phyloP scores from a whole-genome alignment of 2,329 filamentous ascomycete species.

The Aspergillus sergii region DNA sequence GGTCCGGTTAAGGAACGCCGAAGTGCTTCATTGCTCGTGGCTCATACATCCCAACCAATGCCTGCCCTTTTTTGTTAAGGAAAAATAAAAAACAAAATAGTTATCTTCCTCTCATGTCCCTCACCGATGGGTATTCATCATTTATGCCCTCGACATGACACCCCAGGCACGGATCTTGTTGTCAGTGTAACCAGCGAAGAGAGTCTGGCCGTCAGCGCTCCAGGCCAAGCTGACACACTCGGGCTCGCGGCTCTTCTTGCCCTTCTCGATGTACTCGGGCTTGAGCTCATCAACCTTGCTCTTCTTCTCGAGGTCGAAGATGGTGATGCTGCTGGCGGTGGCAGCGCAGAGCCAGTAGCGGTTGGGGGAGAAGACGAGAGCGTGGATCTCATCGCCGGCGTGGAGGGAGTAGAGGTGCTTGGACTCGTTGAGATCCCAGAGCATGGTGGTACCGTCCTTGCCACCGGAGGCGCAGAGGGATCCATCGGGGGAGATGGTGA shows the following conservation, averaged over 20 bases:
- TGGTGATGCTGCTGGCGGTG: conserved; percentile 97
- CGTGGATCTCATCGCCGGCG: conserved; percentile 99
- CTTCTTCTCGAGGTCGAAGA: conserved; percentile 99
- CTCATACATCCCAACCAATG: conserved; percentile 47
- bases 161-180: conserved; percentile 98
- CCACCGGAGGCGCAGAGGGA: conserved; percentile 98
- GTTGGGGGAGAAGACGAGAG: conserved; percentile 99
- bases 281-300: conserved; percentile 99
- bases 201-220: conserved; percentile 97
- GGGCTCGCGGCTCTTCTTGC: conserved; percentile 99
- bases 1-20: conserved; percentile 21
- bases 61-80: conserved; percentile 41
- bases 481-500: conserved; percentile 99
- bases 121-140: conserved; percentile 21
- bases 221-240: conserved; percentile 98
- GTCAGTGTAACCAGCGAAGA: conserved; percentile 99
- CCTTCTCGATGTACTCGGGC: conserved; percentile 92
- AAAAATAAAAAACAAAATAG: conserved; percentile 31
- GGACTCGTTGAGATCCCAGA: conserved; percentile 99
- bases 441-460: conserved; percentile 99
- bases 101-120: conserved; percentile 21
- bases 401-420: conserved; percentile 99
- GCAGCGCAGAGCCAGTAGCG: conserved; percentile 99
- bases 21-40: conserved; percentile 48
- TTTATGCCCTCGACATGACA: conserved; percentile 90